Evolutionary conservation across 2,329 filamentous ascomycete species (phyloP).

Genomic region (Nigrograna mackinnonii): DNA sequence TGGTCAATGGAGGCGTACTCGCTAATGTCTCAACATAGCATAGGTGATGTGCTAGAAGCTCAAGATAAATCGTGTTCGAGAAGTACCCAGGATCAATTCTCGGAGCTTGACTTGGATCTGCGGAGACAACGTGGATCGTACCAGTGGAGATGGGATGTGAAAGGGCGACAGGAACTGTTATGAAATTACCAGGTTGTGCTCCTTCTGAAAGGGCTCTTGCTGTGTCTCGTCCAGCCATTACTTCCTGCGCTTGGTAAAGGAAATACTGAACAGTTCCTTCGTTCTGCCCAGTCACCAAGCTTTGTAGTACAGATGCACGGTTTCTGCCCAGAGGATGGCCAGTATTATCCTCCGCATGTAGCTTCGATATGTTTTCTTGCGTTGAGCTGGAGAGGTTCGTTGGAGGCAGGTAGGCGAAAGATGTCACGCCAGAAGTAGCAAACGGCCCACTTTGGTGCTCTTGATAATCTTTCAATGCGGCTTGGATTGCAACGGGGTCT

Average conservation of each 20-base stretch:
- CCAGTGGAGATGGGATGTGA: conserved; percentile 40
- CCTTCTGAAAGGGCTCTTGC: conserved; percentile 28
- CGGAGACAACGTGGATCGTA: conserved; percentile 32
- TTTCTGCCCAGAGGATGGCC: conserved; percentile 27
- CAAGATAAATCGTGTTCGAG: conserved; percentile 46
- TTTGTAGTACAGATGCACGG: conserved; percentile 14
- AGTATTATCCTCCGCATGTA: neutral
- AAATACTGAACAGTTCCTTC: conserved; percentile 17
- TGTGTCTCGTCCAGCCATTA: conserved; percentile 45
- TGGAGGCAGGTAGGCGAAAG: conserved; percentile 11
- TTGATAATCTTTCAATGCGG: conserved; percentile 10
- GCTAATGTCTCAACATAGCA: conserved; percentile 39
- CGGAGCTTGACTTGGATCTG: conserved; percentile 33
- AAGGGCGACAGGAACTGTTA: conserved; percentile 11
- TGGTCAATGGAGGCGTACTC: conserved; percentile 32
- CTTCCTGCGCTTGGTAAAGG: conserved; percentile 25
- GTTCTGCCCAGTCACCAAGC: conserved; percentile 26
- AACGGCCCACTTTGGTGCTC: conserved; percentile 9
- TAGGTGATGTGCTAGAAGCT: conserved; percentile 40
- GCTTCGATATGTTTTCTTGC: neutral
- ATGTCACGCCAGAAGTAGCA: conserved; percentile 1
- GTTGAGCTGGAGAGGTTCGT: conserved; percentile 6
- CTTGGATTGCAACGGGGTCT: conserved; percentile 8
- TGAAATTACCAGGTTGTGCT: conserved; percentile 13
- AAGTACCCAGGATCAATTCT: conserved; percentile 46